Evolutionary conservation across 2,329 filamentous ascomycete genomes (phyloP).

Genomic region (Blastomyces parvus): DNA sequence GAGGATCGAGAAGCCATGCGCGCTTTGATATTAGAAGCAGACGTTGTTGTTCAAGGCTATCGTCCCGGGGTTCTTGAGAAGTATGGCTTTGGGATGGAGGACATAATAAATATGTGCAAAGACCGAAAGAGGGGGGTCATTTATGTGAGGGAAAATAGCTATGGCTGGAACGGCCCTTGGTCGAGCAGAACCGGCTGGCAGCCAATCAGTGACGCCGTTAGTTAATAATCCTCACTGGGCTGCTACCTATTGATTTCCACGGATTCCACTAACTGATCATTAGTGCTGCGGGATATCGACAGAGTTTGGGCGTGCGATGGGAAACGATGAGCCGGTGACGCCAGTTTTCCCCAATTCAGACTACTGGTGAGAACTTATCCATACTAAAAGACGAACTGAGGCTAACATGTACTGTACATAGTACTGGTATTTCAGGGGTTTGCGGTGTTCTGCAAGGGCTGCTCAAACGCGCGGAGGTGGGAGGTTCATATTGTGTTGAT

Average conservation of each 20-base stretch:
- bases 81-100: slow-evolving; percentile 37
- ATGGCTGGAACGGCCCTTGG: slow-evolving; percentile 44
- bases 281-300: slow-evolving; percentile 38
- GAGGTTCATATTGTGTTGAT: slow-evolving; percentile 36
- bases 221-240: neutral
- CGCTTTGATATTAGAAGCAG: slow-evolving; percentile 39
- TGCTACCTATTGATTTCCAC: neutral
- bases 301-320: slow-evolving; percentile 41
- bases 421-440: slow-evolving; percentile 37
- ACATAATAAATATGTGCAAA: slow-evolving; percentile 35
- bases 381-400: neutral
- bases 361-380: slow-evolving; percentile 24
- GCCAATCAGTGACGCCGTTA: slow-evolving; percentile 38
- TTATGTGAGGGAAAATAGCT: slow-evolving; percentile 45
- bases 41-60: slow-evolving; percentile 44
- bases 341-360: slow-evolving; percentile 39
- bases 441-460: slow-evolving; percentile 36
- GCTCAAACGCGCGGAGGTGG: slow-evolving; percentile 30
- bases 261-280: neutral
- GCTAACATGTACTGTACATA: slow-evolving; percentile 11
- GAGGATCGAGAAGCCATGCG: slow-evolving; percentile 32
- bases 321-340: slow-evolving; percentile 37
- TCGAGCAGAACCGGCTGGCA: slow-evolving; percentile 43
- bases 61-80: slow-evolving; percentile 41
- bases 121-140: slow-evolving; percentile 38